Evolutionary conservation across 345 rosid genomes (phyloP).

Genomic region (Pugionium dolabratum): DNA sequence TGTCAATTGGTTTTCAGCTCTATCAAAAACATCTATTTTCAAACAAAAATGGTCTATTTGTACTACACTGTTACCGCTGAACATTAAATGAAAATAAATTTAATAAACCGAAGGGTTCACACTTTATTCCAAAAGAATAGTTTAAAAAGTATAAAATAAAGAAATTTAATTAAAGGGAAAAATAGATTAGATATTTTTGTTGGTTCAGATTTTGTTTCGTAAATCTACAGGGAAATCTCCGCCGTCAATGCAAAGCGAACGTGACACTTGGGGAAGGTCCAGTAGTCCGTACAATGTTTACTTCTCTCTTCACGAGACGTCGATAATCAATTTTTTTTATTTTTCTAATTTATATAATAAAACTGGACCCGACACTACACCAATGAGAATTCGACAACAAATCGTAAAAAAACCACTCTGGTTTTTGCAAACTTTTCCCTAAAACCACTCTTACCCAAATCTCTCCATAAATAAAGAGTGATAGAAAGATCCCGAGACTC

Average conservation of each 20-base stretch:
- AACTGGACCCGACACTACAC: constrained; percentile 29
- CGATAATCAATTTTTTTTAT: constrained; percentile 9
- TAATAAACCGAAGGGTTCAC: constrained; percentile 22
- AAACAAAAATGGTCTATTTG: constrained; percentile 32
- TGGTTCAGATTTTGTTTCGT: constrained; percentile 33
- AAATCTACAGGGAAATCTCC: constrained; percentile 42
- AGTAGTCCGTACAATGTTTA: constrained; percentile 40
- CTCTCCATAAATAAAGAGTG: constrained; percentile 41
- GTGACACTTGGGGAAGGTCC: constrained; percentile 47
- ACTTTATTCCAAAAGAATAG: constrained; percentile 24
- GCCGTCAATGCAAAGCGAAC: constrained; percentile 48
- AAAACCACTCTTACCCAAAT: constrained; percentile 42
- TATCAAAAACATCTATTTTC: constrained; percentile 37
- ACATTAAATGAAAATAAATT: constrained; percentile 23
- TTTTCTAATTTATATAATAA: neutral
- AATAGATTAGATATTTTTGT: constrained; percentile 32
- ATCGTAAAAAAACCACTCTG: constrained; percentile 28
- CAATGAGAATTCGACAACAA: constrained; percentile 45
- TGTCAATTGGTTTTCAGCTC: constrained; percentile 34
- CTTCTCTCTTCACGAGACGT: constrained; percentile 41
- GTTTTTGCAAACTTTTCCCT: constrained; percentile 42
- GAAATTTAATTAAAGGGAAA: constrained; percentile 15
- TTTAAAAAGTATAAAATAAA: neutral
- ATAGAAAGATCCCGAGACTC: constrained; percentile 36
- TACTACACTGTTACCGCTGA: constrained; percentile 36